These are phyloP conservation scores for Auriscalpium vulgare DNA, from an alignment of 768 basidiomycete genomes.

Conservation along the genomic window DNA sequence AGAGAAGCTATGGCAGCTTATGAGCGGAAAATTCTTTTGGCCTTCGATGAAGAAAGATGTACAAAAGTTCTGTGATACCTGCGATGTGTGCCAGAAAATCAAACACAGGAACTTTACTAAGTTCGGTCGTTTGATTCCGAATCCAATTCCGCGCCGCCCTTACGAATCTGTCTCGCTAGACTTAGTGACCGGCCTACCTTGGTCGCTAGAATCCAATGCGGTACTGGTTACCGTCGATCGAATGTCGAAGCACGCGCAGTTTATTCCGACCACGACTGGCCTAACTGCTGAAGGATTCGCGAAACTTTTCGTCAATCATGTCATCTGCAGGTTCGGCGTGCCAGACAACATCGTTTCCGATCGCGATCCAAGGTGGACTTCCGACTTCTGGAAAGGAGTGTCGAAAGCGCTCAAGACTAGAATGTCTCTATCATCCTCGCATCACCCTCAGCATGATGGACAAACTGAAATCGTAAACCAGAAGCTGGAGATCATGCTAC, in stretches of 20 bases:
- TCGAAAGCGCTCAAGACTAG: not conserved
- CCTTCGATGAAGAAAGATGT: constrained; percentile 8
- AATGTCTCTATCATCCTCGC: not conserved
- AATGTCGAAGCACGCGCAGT: constrained; percentile 24
- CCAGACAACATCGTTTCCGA: not conserved
- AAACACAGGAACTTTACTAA: not conserved
- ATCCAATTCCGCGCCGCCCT: constrained; percentile 6
- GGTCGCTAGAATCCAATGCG: constrained; percentile 2
- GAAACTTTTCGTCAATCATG: constrained; percentile 1
- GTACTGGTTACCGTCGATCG: constrained; percentile 14
- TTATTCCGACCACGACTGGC: constrained; percentile 17
- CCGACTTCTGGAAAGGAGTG: constrained; percentile 1
- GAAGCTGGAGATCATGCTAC: constrained; percentile 7
- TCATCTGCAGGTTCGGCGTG: constrained; percentile 1
- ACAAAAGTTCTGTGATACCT: not conserved
- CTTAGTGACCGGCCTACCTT: constrained; percentile 6
- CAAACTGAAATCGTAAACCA: constrained; percentile 16
- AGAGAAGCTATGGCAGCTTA: constrained; percentile 1
- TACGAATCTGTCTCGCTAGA: constrained; percentile 12
- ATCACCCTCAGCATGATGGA: constrained; percentile 1
- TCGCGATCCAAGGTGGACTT: not conserved
- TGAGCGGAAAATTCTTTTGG: not conserved
- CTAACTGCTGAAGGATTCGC: constrained; percentile 5
- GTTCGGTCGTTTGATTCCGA: constrained; percentile 4
- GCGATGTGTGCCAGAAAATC: constrained; percentile 13